phyloP scores from a whole-genome alignment of 108 stramenopile genomes.

The Schizochytrium sp. region DNA sequence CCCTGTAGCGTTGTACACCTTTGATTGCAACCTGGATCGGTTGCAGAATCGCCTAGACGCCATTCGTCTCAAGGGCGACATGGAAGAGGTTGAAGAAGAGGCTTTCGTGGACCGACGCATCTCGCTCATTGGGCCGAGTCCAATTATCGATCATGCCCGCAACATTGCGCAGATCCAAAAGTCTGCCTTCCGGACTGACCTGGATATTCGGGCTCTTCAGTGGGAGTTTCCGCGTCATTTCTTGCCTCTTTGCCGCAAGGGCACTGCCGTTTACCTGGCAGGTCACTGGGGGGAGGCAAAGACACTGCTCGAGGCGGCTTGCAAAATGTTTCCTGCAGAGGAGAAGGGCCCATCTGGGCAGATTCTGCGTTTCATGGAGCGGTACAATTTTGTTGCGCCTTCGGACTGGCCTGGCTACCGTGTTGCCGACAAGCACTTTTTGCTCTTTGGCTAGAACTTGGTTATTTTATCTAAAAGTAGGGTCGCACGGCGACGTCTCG shows the following conservation, averaged over 20 bases:
- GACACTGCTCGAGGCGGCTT: slow-evolving; percentile 6
- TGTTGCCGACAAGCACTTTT: not conserved
- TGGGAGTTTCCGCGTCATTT: slow-evolving; percentile 5
- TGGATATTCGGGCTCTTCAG: slow-evolving; percentile 7
- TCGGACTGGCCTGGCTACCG: slow-evolving; percentile 37
- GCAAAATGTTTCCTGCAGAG: not conserved
- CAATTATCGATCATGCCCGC: not conserved
- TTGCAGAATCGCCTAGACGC: not conserved
- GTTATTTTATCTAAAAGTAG: too few relatives aligned
- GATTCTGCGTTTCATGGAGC: slow-evolving; percentile 22
- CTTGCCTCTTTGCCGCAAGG: slow-evolving; percentile 22
- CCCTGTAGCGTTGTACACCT: not conserved
- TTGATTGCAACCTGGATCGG: not conserved
- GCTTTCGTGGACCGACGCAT: not conserved
- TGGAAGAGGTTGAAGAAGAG: not conserved
- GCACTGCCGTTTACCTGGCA: slow-evolving; percentile 17
- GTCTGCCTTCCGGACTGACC: slow-evolving; percentile 5
- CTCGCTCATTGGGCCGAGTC: not conserved
- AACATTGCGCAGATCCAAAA: not conserved
- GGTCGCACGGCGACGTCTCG: too few relatives aligned
- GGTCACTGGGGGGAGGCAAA: slow-evolving; percentile 37
- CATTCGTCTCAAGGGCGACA: not conserved
- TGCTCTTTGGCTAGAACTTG: too few relatives aligned
- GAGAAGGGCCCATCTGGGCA: slow-evolving; percentile 23
- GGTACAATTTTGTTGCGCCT: slow-evolving; percentile 6